These are phyloP conservation scores for Trichoderma harzianum DNA, from an alignment of 2,329 filamentous ascomycete genomes.

Conservation along the genomic window DNA sequence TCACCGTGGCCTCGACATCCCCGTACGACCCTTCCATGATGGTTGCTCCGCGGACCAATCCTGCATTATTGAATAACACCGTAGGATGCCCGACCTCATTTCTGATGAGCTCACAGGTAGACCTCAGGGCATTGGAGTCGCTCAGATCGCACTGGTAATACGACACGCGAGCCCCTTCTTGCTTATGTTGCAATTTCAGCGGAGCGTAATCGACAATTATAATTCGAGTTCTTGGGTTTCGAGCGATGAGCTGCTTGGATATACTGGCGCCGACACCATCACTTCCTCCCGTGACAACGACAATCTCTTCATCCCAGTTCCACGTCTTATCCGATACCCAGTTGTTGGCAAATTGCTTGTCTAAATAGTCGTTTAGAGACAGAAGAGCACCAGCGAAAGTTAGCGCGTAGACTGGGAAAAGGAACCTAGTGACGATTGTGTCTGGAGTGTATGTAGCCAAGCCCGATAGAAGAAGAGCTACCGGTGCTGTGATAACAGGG, in stretches of 20 bases:
- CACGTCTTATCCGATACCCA: constrained; percentile 25
- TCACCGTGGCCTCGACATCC: constrained; percentile 31
- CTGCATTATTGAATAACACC: constrained; percentile 37
- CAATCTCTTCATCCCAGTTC: constrained; percentile 38
- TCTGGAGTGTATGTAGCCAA: neutral
- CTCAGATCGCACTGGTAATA: constrained; percentile 38
- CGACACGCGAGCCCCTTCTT: constrained; percentile 20
- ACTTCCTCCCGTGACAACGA: constrained; percentile 39
- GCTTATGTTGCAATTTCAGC: constrained; percentile 27
- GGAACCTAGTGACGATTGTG: neutral
- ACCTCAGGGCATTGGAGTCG: constrained; percentile 29
- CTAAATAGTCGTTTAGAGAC: constrained; percentile 25
- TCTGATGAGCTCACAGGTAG: constrained; percentile 30
- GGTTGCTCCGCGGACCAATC: constrained; percentile 28
- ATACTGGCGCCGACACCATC: constrained; percentile 39
- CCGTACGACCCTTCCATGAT: constrained; percentile 30
- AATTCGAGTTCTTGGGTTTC: constrained; percentile 28
- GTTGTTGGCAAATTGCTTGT: constrained; percentile 27
- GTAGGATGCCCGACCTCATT: constrained; percentile 37
- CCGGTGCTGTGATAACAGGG: constrained; percentile 20
- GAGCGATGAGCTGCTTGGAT: constrained; percentile 26
- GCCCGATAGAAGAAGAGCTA: constrained; percentile 20
- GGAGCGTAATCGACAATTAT: constrained; percentile 36
- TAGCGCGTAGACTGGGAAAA: constrained; percentile 11
- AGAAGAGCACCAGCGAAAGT: constrained; percentile 20